A percentile compares a stretch with the other conserved stretches of the same genome.
Conservation (phyloP, 192 early-diverging fungal genomes). For the Linnemannia zychae region DNA sequence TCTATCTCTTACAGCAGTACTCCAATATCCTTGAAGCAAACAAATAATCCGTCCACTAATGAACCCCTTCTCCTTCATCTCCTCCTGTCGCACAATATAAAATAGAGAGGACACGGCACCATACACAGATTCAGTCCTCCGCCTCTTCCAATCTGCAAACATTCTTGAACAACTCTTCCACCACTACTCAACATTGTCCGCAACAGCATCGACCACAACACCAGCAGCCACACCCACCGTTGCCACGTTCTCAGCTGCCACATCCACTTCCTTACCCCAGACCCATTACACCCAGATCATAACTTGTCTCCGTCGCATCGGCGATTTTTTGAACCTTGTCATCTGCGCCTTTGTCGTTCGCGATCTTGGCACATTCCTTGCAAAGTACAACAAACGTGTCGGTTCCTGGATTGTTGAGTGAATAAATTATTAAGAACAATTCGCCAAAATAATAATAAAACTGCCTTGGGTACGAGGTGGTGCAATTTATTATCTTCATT, state of each 20-base stretch:
- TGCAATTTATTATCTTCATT: not conserved
- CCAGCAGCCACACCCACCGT: not conserved
- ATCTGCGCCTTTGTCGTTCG: slow-evolving; percentile 60
- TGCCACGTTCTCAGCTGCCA: not conserved
- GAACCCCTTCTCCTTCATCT: not conserved
- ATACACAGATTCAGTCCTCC: slow-evolving; percentile 34
- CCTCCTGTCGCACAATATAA: not conserved
- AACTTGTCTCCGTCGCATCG: slow-evolving; percentile 31
- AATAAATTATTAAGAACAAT: not conserved
- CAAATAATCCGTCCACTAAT: no score
- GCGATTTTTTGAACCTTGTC: slow-evolving; percentile 56
- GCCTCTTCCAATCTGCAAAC: slow-evolving; percentile 36
- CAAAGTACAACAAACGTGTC: slow-evolving; percentile 58
- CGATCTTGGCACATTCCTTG: slow-evolving; percentile 54
- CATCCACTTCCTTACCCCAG: slow-evolving; percentile 3
- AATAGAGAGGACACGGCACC: slow-evolving; percentile 36
- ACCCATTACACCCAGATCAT: slow-evolving; percentile 48
- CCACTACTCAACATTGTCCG: slow-evolving; percentile 1
- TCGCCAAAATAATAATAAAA: no score
- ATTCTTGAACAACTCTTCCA: not conserved
- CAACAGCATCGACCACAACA: slow-evolving; percentile 16
- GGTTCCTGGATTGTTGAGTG: slow-evolving; percentile 37
- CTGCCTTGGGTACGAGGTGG: no score
- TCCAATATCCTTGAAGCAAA: no score
- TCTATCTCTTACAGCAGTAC: not conserved